phyloP scores from a whole-genome alignment of 805 yeast species.

The Metschnikowia proteae region DNA sequence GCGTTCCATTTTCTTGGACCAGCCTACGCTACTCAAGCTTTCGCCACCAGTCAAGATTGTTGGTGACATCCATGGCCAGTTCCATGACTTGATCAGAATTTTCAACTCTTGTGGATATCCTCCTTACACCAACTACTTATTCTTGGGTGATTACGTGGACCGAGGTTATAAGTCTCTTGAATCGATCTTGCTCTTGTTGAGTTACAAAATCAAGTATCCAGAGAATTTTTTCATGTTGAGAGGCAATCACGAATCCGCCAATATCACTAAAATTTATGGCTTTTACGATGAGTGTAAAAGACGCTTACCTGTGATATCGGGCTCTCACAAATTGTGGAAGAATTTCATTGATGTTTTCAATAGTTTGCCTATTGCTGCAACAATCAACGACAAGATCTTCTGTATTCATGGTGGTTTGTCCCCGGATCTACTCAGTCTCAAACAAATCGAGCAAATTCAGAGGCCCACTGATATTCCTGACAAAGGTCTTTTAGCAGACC shows the following conservation, averaged over 20 bases:
- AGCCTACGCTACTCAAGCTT: slow-evolving; percentile 60
- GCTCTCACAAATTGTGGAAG: slow-evolving; percentile 46
- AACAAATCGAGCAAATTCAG: slow-evolving; percentile 65
- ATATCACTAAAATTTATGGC: slow-evolving; percentile 56
- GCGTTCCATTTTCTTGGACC: slow-evolving; percentile 56
- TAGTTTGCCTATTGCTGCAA: slow-evolving; percentile 59
- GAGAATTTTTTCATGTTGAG: slow-evolving; percentile 58
- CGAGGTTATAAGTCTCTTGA: slow-evolving; percentile 57
- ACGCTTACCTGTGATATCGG: slow-evolving; percentile 32
- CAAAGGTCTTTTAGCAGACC: slow-evolving; percentile 70
- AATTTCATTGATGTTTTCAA: slow-evolving; percentile 53
- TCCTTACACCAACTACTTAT: slow-evolving; percentile 52
- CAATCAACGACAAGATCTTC: slow-evolving; percentile 54
- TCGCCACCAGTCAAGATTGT: slow-evolving; percentile 81
- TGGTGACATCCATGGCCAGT: slow-evolving; percentile 78
- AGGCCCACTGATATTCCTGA: slow-evolving; percentile 86
- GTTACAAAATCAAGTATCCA: slow-evolving; percentile 56
- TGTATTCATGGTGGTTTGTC: slow-evolving; percentile 73
- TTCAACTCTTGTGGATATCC: slow-evolving; percentile 60
- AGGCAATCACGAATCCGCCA: slow-evolving; percentile 59
- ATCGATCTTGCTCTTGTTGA: slow-evolving; percentile 48
- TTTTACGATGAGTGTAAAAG: slow-evolving; percentile 61
- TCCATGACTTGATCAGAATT: slow-evolving; percentile 49
- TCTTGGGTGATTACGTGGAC: slow-evolving; percentile 59
- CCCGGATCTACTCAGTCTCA: slow-evolving; percentile 61